Evolutionary conservation across 163 green algal genomes (phyloP).

Genomic region (Dunaliella salina): DNA sequence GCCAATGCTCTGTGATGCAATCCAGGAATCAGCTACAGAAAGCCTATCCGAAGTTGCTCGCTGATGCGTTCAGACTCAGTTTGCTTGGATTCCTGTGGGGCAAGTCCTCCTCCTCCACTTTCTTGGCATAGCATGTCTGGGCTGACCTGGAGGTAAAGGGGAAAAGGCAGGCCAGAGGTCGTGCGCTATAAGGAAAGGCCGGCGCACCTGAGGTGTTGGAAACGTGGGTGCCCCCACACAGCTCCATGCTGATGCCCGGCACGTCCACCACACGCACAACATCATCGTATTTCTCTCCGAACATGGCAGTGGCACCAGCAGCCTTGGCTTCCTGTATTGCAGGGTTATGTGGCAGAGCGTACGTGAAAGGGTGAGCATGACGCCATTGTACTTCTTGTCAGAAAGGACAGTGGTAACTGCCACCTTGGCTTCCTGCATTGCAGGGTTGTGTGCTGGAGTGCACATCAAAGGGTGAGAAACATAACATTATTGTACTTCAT

Average conservation of each 20-base stretch:
- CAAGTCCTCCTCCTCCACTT: too few species aligned
- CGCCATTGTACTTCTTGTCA: constrained; percentile 87
- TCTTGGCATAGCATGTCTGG: too few species aligned
- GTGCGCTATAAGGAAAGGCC: too few species aligned
- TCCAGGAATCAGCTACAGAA: too few species aligned
- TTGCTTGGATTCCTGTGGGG: too few species aligned
- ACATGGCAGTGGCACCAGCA: constrained; percentile 83
- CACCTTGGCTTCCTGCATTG: constrained; percentile 65
- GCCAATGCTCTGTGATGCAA: too few species aligned
- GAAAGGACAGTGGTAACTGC: constrained; percentile 86
- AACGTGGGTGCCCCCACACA: constrained; percentile 88
- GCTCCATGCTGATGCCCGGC: constrained; percentile 73
- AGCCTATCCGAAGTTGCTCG: too few species aligned
- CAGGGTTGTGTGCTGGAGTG: constrained; percentile 30
- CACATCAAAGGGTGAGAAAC: constrained; percentile 40
- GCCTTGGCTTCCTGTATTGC: constrained; percentile 67
- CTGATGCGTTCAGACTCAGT: too few species aligned
- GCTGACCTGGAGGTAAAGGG: too few species aligned
- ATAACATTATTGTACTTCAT: too few species aligned
- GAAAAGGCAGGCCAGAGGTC: too few species aligned
- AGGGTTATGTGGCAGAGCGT: constrained; percentile 28
- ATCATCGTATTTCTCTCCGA: constrained; percentile 91
- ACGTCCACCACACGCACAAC: constrained; percentile 85
- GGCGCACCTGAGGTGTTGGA: constrained; percentile 54
- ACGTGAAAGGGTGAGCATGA: constrained; percentile 46